Percentiles rank a stretch among this genome's conserved stretches.
phyloP scores from a whole-genome alignment of 306 rosid species.

The Mimosa pudica region DNA sequence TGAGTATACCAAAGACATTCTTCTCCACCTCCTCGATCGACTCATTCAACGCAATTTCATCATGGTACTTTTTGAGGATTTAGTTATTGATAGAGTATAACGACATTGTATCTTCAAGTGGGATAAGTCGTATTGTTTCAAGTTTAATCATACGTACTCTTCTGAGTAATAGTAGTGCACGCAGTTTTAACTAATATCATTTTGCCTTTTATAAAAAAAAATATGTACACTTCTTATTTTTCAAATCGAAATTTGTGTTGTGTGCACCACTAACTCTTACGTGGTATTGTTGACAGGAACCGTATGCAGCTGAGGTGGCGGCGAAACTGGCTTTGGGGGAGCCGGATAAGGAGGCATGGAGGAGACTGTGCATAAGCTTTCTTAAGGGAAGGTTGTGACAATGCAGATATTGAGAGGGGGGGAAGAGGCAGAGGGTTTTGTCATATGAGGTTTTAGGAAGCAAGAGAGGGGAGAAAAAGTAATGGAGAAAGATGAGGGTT shows the following conservation, averaged over 20 bases:
- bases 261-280: neutral
- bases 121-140: neutral
- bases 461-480: neutral
- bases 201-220: too few relatives aligned
- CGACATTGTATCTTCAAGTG: neutral
- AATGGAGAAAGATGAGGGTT: neutral
- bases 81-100: neutral
- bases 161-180: too few relatives aligned
- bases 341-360: slow-evolving; percentile 84
- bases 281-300: slow-evolving; percentile 43
- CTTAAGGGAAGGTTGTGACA: slow-evolving; percentile 66
- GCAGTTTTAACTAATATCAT: too few relatives aligned
- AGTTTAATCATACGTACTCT: neutral
- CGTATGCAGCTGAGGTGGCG: slow-evolving; percentile 49
- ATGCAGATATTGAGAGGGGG: neutral
- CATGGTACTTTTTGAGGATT: slow-evolving; percentile 40
- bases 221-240: too few relatives aligned
- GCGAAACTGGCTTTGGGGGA: slow-evolving; percentile 49
- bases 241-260: neutral
- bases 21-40: slow-evolving; percentile 78
- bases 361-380: slow-evolving; percentile 65
- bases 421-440: neutral
- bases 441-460: neutral
- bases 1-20: slow-evolving; percentile 85
- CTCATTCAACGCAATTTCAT: slow-evolving; percentile 53